Evolutionary conservation across 1,139 yeast genomes (phyloP).

Genomic region (Magnusiomyces tetraspermus): DNA sequence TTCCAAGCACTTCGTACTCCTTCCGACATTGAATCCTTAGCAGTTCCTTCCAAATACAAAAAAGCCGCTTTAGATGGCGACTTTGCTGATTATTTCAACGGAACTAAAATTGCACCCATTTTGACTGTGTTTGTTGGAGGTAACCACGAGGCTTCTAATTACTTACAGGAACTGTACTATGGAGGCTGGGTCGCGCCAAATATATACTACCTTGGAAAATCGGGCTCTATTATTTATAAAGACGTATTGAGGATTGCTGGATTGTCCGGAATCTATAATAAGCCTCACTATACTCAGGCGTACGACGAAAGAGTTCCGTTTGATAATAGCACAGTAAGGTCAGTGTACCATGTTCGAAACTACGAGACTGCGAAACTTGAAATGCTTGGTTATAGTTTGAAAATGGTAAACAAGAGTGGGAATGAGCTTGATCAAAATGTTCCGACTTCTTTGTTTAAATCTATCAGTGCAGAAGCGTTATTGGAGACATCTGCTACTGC

Average conservation of each 20-base stretch:
- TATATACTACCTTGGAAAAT: conserved; percentile 79
- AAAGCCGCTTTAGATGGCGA: conserved; percentile 47
- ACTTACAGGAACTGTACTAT: conserved; percentile 58
- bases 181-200: conserved; percentile 97
- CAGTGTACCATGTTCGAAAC: conserved; percentile 68
- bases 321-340: conserved; percentile 38
- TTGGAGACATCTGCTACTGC: not conserved
- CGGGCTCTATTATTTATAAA: conserved; percentile 44
- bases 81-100: conserved; percentile 63
- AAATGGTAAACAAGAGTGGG: not conserved
- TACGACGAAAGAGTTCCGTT: conserved; percentile 45
- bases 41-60: conserved; percentile 45
- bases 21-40: conserved; percentile 57
- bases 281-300: conserved; percentile 35
- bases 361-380: conserved; percentile 51
- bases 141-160: conserved; percentile 84
- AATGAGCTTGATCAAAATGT: not conserved
- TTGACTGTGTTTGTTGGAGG: conserved; percentile 86
- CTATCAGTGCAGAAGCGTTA: not conserved
- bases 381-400: conserved; percentile 22
- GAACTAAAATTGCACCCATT: conserved; percentile 56
- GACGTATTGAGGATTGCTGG: conserved; percentile 79
- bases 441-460: conserved; percentile 18
- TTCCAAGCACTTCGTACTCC: conserved; percentile 59
- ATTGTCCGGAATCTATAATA: conserved; percentile 72